Conservation (phyloP, 2,329 filamentous ascomycete species). For the Lojkania enalia region DNA sequence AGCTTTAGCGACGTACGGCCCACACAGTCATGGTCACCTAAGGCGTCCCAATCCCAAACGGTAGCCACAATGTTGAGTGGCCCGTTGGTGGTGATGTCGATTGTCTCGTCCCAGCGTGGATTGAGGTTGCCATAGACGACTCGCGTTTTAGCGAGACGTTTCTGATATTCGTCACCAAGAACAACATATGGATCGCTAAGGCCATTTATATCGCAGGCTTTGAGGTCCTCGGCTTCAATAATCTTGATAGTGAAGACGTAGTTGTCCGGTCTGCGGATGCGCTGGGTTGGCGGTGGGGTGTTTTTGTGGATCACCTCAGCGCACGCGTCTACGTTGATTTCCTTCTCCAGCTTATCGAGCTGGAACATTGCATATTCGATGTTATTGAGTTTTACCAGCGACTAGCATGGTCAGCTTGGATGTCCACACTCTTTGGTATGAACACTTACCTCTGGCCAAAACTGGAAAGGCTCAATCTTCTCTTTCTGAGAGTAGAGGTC, state of each 20-base stretch:
- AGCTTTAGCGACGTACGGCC: conserved; percentile 95
- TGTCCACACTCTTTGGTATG: neutral
- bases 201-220: conserved; percentile 95
- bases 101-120: conserved; percentile 94
- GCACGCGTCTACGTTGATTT: conserved; percentile 89
- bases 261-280: conserved; percentile 72
- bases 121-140: conserved; percentile 90
- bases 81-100: conserved; percentile 91
- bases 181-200: conserved; percentile 97
- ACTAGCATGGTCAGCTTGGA: conserved; percentile 57
- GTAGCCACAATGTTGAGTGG: conserved; percentile 94
- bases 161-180: conserved; percentile 95
- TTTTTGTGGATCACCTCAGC: conserved; percentile 77
- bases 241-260: conserved; percentile 99
- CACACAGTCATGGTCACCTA: conserved; percentile 97
- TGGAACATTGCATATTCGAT: conserved; percentile 93
- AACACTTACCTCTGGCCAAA: conserved; percentile 81
- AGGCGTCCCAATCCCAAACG: conserved; percentile 96
- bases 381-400: conserved; percentile 96
- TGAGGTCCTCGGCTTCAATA: conserved; percentile 94
- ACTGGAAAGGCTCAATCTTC: conserved; percentile 94
- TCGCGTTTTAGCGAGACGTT: conserved; percentile 90
- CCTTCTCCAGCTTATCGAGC: conserved; percentile 84
- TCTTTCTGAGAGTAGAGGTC: conserved; percentile 92
- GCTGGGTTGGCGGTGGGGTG: conserved; percentile 70